Base-by-base conservation (phyloP, 306 rosid species). In the Vigna reflexopilosa region DNA sequence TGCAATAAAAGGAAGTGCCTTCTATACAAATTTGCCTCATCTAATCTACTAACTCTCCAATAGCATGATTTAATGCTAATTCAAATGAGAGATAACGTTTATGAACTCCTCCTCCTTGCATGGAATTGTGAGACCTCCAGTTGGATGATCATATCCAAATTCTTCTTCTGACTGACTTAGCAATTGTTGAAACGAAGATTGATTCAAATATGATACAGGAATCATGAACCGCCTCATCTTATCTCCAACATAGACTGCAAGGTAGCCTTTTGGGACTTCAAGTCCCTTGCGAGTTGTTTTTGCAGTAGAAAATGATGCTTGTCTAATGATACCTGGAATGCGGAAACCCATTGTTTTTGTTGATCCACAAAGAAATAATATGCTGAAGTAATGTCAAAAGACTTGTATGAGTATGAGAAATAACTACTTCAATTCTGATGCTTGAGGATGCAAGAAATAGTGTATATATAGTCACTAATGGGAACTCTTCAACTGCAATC, bases 161-260 rank as follows among this genome's bases (percentile, higher is more conserved):
- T 51, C 56, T 51, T 51, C 56, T 51, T 51, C 56, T 6, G 22
- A 9, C n/a, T n/a, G 22, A n/a, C 4, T 51, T 51, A 51, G 11
- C n/a, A 51, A 51, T 51, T 51, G 22, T 51, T 51, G 56, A 59
- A 87, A 84, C 3, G 45, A 11, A 40, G 82, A 50, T 19, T 83
- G 71, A 14, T 81, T 83, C 84, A 86, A 81, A 77, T 42, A 83
- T 42, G 84, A 74, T 4, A 83, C 7, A 0, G 87, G 85, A 12
- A 81, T 75, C 70, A 81, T 52, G 2, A 77, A 78, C 67, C 84
- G 70, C 71, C 47, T 78, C 86, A 72, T 63, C 48, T 83, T 57
- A 1, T 74, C 87, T 15, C 90, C 87, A 24, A 81, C 78, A 36
- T 51, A 51, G 10, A 51, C 22, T 51, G 56, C 56, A 51, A 51